Conservation (phyloP, 2,329 filamentous ascomycete species). For the Allantophomopsis lycopodina region DNA sequence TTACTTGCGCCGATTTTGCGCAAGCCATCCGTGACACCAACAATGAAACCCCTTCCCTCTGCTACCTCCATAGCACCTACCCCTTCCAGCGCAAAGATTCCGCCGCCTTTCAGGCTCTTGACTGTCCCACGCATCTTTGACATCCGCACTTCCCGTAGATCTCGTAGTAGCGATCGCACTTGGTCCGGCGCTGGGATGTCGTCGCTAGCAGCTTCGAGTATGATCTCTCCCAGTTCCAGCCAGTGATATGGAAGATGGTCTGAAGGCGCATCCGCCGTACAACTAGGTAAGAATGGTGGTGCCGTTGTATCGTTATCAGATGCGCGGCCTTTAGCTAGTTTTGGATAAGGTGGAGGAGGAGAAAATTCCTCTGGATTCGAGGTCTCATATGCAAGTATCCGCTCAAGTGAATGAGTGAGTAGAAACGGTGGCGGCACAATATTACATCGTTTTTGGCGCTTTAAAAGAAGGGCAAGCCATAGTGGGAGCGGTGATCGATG, state of each 20-base stretch:
- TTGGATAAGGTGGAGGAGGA: slow-evolving; percentile 56
- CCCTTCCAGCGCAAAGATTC: slow-evolving; percentile 56
- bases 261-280: slow-evolving; percentile 53
- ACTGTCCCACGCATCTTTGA: slow-evolving; percentile 76
- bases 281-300: slow-evolving; percentile 68
- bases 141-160: slow-evolving; percentile 76
- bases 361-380: slow-evolving; percentile 61
- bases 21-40: slow-evolving; percentile 76
- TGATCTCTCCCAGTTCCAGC: slow-evolving; percentile 78
- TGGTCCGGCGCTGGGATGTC: slow-evolving; percentile 65
- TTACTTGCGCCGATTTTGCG: slow-evolving; percentile 70
- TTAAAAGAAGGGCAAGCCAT: slow-evolving; percentile 90
- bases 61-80: slow-evolving; percentile 89
- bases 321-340: slow-evolving; percentile 22
- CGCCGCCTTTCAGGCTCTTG: slow-evolving; percentile 55
- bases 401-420: slow-evolving; percentile 56
- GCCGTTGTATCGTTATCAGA: slow-evolving; percentile 25
- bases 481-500: slow-evolving; percentile 66
- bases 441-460: slow-evolving; percentile 86
- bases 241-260: slow-evolving; percentile 84
- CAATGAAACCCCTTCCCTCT: slow-evolving; percentile 73
- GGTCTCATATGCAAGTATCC: slow-evolving; percentile 73
- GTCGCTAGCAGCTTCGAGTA: slow-evolving; percentile 74
- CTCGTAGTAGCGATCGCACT: slow-evolving; percentile 62
- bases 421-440: slow-evolving; percentile 89